Evolutionary conservation across 1,284 basidiomycete species (phyloP).

Genomic region (Leccinum angustisporum): DNA sequence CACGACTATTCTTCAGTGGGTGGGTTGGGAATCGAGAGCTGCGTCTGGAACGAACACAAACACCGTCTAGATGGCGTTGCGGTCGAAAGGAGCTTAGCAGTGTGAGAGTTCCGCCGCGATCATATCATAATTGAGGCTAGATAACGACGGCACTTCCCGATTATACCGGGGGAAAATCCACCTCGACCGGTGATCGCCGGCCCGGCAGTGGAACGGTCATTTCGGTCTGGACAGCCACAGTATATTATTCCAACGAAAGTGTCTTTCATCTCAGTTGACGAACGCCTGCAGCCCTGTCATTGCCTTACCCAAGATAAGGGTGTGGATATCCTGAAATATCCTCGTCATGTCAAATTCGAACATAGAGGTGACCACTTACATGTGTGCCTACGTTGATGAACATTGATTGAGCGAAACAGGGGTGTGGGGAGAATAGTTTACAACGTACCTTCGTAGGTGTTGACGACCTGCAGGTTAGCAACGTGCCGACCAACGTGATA

Average conservation of each 20-base stretch:
- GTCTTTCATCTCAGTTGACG: conserved; percentile 42
- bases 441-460: conserved; percentile 83
- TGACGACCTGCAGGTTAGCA: conserved; percentile 88
- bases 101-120: neutral
- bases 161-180: neutral
- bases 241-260: neutral
- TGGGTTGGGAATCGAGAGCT: neutral
- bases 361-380: conserved; percentile 17
- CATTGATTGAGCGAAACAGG: conserved; percentile 7
- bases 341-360: neutral
- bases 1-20: neutral
- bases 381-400: conserved; percentile 30
- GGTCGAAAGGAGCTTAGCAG: neutral
- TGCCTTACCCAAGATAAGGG: conserved; percentile 88
- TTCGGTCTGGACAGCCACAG: neutral
- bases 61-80: neutral
- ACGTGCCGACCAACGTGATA: conserved; percentile 91
- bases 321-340: conserved; percentile 70
- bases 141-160: conserved; percentile 3
- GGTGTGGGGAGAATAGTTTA: conserved; percentile 2
- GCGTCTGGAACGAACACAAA: neutral
- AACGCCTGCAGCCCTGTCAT: conserved; percentile 88
- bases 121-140: neutral
- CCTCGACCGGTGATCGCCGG: conserved; percentile 1
- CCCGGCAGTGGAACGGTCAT: neutral